Percentiles rank a stretch among this genome's conserved stretches.
These are phyloP conservation scores for Dovyalis caffra DNA, from an alignment of 345 rosid species.

Conservation along the genomic window DNA sequence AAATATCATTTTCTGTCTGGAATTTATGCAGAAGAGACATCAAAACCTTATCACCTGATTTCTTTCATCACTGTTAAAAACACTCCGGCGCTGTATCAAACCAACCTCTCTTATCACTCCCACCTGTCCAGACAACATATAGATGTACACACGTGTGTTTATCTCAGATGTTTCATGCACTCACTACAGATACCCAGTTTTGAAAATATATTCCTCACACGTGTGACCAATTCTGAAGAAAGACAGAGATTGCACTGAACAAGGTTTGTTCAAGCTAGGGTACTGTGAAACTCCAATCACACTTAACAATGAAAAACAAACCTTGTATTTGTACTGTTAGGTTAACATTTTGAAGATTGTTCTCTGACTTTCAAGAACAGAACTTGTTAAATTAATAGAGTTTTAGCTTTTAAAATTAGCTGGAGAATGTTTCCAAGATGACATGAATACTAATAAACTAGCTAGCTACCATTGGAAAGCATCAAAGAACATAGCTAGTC, in stretches of 20 bases:
- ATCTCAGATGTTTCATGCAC: slow-evolving; percentile 29
- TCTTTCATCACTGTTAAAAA: background rate
- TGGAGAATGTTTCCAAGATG: background rate
- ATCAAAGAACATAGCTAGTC: background rate
- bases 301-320: background rate
- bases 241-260: slow-evolving; percentile 13
- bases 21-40: slow-evolving; percentile 4
- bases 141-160: slow-evolving; percentile 32
- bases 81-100: background rate
- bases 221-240: slow-evolving; percentile 29
- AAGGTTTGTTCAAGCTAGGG: background rate
- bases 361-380: background rate
- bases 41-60: slow-evolving; percentile 23
- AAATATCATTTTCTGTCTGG: slow-evolving; percentile 27
- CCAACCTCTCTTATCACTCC: slow-evolving; percentile 25
- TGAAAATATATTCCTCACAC: slow-evolving; percentile 36
- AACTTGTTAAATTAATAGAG: background rate
- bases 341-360: background rate
- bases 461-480: background rate
- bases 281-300: slow-evolving; percentile 1
- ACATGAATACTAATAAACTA: background rate
- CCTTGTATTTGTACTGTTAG: background rate
- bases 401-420: background rate
- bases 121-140: slow-evolving; percentile 28
- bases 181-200: slow-evolving; percentile 17